Evolutionary conservation across 2,329 filamentous ascomycete genomes (phyloP), one percentile per base, ranked within the genome.

Genomic region (Beauveria bassiana): DNA sequence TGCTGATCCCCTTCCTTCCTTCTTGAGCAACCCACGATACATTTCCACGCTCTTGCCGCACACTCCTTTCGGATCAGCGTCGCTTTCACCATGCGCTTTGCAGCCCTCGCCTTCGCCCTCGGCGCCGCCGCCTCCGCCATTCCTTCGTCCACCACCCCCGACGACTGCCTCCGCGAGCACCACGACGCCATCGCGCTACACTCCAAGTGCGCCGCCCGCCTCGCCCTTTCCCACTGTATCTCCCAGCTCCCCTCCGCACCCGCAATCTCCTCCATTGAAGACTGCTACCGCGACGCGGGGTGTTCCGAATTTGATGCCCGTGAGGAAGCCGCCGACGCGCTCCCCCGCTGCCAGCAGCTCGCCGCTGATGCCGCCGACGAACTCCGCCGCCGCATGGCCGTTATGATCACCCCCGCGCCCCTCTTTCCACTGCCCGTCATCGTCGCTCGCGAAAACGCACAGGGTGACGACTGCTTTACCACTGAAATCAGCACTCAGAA

Each of bases 211-310:
- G 79, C 78, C 52, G 69, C 79, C 66, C 68, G 69, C 61, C 71
- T 69, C 61, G 71, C 74, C 45, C 72, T 83, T 64, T 68, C 70
- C 57, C 62, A 71, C 66, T 84, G 81, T 69, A 71, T 84, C 55
- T 63, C 67, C 10, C 64, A 68, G 40, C 70, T 74, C 34, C 64
- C 72, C 16, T 55, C 66, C 59, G 64, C 69, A 64, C 65, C 73
- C 62, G 66, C 68, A 52, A 56, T 68, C 16, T 59, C 63, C 20
- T 71, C 76, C 53, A 63, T 84, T 61, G 71, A 77, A 65, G 64
- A 64, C 31, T 78, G 76, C 70, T 73, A 74, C 67, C 50, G 65
- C 53, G 60, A 65, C 34, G 70, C 72, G 57, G 75, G 74, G 65
- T 78, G 76, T 70, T 68, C 70, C 38, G 52, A 62, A 46, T 61